Conservation (phyloP, 306 rosid genomes). For the Pterocarpus santalinus region DNA sequence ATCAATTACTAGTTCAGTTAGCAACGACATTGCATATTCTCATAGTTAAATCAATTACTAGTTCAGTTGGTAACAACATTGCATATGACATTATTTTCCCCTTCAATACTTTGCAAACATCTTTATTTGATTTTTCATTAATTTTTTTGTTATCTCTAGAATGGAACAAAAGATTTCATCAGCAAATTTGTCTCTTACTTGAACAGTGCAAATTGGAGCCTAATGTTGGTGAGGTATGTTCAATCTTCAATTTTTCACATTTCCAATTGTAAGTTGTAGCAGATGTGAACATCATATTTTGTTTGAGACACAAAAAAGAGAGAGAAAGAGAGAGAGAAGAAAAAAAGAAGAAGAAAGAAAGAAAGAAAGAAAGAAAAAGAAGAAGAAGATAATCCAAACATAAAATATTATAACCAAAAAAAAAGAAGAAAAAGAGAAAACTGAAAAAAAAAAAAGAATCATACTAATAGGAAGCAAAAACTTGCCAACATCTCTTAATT, state of each 20-base stretch:
- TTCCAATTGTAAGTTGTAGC: constrained; percentile 24
- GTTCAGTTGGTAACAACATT: constrained; percentile 16
- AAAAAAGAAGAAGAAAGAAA: too few relatives aligned
- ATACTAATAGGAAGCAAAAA: too few relatives aligned
- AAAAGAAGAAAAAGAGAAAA: too few relatives aligned
- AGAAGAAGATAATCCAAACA: too few relatives aligned
- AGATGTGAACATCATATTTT: not conserved
- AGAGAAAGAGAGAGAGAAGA: too few relatives aligned
- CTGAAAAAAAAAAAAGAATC: too few relatives aligned
- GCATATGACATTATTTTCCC: constrained; percentile 8
- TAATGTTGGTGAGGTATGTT: constrained; percentile 85
- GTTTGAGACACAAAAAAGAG: too few relatives aligned
- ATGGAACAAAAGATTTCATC: constrained; percentile 91
- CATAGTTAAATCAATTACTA: too few relatives aligned
- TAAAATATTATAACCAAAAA: too few relatives aligned
- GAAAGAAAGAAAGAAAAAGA: too few relatives aligned
- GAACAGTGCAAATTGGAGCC: constrained; percentile 85
- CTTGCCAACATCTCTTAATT: too few relatives aligned
- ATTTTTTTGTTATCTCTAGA: constrained; percentile 55
- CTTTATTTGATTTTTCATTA: constrained; percentile 22
- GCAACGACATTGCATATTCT: too few relatives aligned
- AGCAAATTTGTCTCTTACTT: constrained; percentile 89
- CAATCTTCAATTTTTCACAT: constrained; percentile 1
- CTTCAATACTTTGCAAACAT: not conserved
- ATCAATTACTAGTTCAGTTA: not conserved